phyloP scores from a whole-genome alignment of 345 rosid species.

The Pugionium cornutum region DNA sequence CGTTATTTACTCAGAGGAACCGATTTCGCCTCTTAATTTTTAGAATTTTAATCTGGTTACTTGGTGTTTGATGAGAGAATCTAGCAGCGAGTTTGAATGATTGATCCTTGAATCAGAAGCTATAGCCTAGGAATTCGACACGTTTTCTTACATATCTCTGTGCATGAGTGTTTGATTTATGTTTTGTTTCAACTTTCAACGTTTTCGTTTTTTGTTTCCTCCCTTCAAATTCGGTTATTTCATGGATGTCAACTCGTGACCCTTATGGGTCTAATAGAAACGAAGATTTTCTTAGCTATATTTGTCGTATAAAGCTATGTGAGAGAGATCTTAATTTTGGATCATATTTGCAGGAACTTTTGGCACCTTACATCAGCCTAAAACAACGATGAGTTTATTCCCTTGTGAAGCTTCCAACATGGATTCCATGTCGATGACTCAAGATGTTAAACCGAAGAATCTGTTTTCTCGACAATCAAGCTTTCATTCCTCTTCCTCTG shows the following conservation, averaged over 20 bases:
- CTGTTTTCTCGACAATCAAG: conserved; percentile 62
- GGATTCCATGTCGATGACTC: conserved; percentile 21
- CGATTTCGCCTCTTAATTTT: not conserved
- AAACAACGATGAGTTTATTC: conserved; percentile 66
- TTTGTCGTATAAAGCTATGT: not conserved
- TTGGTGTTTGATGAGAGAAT: not conserved
- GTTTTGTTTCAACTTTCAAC: not conserved
- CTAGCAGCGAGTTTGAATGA: not conserved
- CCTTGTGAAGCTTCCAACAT: conserved; percentile 47
- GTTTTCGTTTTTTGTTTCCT: not conserved
- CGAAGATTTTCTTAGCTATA: not conserved
- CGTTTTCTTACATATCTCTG: not conserved
- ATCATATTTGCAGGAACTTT: conserved; percentile 25
- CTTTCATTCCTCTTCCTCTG: conserved; percentile 41
- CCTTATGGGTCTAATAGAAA: not conserved
- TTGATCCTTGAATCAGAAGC: not conserved
- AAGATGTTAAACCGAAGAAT: conserved; percentile 52
- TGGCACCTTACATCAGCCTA: conserved; percentile 28
- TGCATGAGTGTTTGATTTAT: not conserved
- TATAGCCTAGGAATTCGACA: not conserved
- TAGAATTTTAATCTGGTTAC: not conserved
- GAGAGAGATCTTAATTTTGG: conserved; percentile 21
- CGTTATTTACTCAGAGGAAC: not conserved
- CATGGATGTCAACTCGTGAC: not conserved
- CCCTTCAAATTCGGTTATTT: not conserved